Conservation (phyloP, 2,329 filamentous ascomycete species). For the Exserohilum rostratum region DNA sequence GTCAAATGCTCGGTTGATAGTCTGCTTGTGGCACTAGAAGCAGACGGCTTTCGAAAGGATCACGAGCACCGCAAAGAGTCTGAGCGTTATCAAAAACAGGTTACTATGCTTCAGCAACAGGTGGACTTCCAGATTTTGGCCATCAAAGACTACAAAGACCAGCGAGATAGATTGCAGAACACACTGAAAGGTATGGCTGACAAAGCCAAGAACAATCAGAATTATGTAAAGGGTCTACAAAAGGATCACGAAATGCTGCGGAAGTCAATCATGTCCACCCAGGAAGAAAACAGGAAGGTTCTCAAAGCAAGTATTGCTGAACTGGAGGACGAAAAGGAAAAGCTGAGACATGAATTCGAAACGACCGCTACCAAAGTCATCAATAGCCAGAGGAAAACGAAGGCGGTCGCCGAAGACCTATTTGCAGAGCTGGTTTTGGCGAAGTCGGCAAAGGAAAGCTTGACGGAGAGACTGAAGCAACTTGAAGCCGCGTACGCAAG, state of each 20-base stretch:
- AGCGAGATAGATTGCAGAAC: conserved; percentile 4
- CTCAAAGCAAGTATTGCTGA: conserved; percentile 27
- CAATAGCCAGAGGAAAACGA: conserved; percentile 22
- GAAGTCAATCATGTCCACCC: conserved; percentile 4
- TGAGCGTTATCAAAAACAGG: conserved; percentile 12
- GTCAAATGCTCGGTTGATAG: conserved; percentile 15
- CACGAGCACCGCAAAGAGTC: conserved; percentile 8
- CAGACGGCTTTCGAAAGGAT: conserved; percentile 15
- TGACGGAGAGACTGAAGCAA: conserved; percentile 19
- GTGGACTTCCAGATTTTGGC: conserved; percentile 12
- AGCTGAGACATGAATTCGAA: conserved; percentile 20
- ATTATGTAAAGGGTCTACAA: conserved; percentile 34
- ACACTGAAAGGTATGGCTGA: conserved; percentile 16
- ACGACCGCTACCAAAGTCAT: conserved; percentile 14
- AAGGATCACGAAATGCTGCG: conserved; percentile 36
- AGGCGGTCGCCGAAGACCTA: conserved; percentile 21
- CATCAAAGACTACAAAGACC: conserved; percentile 17
- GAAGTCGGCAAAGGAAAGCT: conserved; percentile 15
- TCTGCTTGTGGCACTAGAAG: conserved; percentile 14
- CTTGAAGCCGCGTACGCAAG: conserved; percentile 20
- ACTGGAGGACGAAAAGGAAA: conserved; percentile 27
- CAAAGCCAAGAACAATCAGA: conserved; percentile 28
- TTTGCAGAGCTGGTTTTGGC: conserved; percentile 17
- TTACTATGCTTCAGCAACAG: conserved; percentile 12
- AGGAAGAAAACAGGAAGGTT: conserved; percentile 18